Percentiles rank a stretch among this genome's conserved stretches.
Evolutionary conservation across 1,139 yeast genomes (phyloP).

Genomic region (Wickerhamomyces sp.): DNA sequence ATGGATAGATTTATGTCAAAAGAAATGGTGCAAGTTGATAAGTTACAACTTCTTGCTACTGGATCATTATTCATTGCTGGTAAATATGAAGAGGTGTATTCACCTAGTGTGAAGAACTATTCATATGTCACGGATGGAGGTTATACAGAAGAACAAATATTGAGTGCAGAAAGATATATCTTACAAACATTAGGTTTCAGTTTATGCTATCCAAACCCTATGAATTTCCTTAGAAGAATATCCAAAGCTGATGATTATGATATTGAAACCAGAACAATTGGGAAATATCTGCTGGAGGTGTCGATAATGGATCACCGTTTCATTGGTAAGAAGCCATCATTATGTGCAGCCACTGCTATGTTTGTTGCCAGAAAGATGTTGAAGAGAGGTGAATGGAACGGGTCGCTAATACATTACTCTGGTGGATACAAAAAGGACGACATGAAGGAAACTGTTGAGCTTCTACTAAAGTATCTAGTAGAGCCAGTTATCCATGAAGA

Average conservation of each 20-base stretch:
- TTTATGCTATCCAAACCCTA: constrained; percentile 87
- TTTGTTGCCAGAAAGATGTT: constrained; percentile 75
- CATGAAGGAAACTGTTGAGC: constrained; percentile 63
- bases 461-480: constrained; percentile 73
- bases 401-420: constrained; percentile 76
- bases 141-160: constrained; percentile 77
- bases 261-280: constrained; percentile 81
- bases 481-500: constrained; percentile 88
- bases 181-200: constrained; percentile 72
- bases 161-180: constrained; percentile 81
- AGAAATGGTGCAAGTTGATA: constrained; percentile 72
- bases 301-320: constrained; percentile 76
- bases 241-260: constrained; percentile 95
- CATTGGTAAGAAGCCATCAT: constrained; percentile 73
- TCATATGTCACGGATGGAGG: constrained; percentile 86
- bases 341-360: constrained; percentile 89
- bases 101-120: constrained; percentile 85
- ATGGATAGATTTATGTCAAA: constrained; percentile 86
- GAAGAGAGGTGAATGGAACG: constrained; percentile 62
- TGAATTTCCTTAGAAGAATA: constrained; percentile 87
- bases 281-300: constrained; percentile 82
- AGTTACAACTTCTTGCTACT: constrained; percentile 84
- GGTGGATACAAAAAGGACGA: constrained; percentile 81
- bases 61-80: constrained; percentile 90
- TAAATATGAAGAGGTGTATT: constrained; percentile 90